Conservation (phyloP, 495 filamentous ascomycete genomes). For the Penicillium canescens region DNA sequence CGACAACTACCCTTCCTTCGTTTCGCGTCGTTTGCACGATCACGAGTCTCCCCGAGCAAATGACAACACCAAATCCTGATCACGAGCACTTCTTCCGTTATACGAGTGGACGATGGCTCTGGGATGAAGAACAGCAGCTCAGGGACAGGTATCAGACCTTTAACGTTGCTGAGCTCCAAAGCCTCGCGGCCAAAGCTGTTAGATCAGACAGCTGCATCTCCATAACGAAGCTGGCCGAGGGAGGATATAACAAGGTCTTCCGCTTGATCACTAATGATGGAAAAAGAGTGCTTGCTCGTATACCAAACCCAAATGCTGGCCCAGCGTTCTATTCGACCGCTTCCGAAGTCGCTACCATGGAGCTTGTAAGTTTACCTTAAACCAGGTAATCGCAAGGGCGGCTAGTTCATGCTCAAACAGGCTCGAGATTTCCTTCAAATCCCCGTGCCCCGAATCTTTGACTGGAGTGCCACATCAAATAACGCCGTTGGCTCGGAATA, state of each 20-base stretch:
- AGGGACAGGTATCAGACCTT: constrained; percentile 28
- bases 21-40: not conserved
- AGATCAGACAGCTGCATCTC: constrained; percentile 13
- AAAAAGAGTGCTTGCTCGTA: constrained; percentile 24
- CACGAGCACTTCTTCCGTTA: constrained; percentile 28
- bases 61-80: not conserved
- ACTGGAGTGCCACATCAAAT: constrained; percentile 12
- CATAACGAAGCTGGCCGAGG: constrained; percentile 34
- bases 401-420: constrained; percentile 9
- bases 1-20: not conserved
- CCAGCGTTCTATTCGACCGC: constrained; percentile 30
- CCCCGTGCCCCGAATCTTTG: constrained; percentile 27
- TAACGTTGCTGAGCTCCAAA: constrained; percentile 28
- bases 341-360: constrained; percentile 42
- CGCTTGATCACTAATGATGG: constrained; percentile 29
- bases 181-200: constrained; percentile 13
- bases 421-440: constrained; percentile 19
- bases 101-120: constrained; percentile 35
- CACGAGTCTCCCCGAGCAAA: not conserved
- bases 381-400: not conserved
- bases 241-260: constrained; percentile 32
- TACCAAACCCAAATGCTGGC: constrained; percentile 33
- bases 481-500: constrained; percentile 33
- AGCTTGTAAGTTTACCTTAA: constrained; percentile 26
- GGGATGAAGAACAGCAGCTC: constrained; percentile 34